These are phyloP conservation scores for Mortierella alpina DNA, from an alignment of 192 early-diverging fungal genomes.

Conservation along the genomic window DNA sequence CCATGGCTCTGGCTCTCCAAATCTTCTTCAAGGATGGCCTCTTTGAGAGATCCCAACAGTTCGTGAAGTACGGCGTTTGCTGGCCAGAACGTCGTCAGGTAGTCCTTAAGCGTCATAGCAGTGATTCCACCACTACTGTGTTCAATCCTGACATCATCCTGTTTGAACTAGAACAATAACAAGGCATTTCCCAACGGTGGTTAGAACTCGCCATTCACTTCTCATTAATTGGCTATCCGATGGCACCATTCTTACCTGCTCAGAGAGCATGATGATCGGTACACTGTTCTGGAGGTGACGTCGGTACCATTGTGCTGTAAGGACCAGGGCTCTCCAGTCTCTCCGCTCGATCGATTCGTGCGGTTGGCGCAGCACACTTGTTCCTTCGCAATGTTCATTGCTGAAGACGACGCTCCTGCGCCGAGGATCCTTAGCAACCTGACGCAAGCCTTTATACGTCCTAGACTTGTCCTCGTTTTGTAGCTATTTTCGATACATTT, in stretches of 20 bases:
- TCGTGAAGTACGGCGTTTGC: constrained; percentile 55
- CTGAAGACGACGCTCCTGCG: constrained; percentile 72
- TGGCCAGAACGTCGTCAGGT: constrained; percentile 53
- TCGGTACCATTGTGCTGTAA: constrained; percentile 68
- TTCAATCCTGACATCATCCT: constrained; percentile 30
- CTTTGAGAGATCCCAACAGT: constrained; percentile 60
- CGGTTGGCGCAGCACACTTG: constrained; percentile 42
- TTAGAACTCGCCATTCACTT: not conserved
- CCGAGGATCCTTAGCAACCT: constrained; percentile 65
- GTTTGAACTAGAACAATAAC: constrained; percentile 27
- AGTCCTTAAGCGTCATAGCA: constrained; percentile 57
- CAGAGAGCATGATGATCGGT: constrained; percentile 62
- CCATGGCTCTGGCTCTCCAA: constrained; percentile 21
- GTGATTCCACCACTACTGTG: constrained; percentile 22
- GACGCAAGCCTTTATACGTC: constrained; percentile 71
- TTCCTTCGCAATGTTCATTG: constrained; percentile 72
- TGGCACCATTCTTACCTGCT: constrained; percentile 33
- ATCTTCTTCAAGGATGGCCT: constrained; percentile 66
- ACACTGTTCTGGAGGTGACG: constrained; percentile 55
- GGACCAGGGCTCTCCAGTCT: constrained; percentile 67
- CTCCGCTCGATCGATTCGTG: constrained; percentile 54
- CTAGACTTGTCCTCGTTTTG: constrained; percentile 70
- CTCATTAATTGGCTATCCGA: not conserved
- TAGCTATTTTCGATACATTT: constrained; percentile 41
- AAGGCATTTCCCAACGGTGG: not conserved